Evolutionary conservation across 768 basidiomycete species (phyloP).

Genomic region (Fomitopsis serialis): DNA sequence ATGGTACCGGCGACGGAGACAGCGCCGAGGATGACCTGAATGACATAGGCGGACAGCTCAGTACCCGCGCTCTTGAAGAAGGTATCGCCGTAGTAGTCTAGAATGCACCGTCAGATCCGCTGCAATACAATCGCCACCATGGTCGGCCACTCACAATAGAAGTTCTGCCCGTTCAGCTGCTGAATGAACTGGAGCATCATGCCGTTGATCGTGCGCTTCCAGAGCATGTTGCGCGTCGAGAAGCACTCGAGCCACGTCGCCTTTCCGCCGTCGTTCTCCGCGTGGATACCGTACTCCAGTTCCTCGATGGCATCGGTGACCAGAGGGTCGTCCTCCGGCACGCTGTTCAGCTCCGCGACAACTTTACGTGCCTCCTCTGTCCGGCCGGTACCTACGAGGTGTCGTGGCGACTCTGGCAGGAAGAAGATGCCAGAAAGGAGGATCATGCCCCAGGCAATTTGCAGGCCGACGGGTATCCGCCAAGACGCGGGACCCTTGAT

Average conservation of each 20-base stretch:
- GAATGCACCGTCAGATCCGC: slow-evolving; percentile 14
- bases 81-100: slow-evolving; percentile 76
- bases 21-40: slow-evolving; percentile 69
- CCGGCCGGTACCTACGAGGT: slow-evolving; percentile 56
- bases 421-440: slow-evolving; percentile 68
- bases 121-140: neutral
- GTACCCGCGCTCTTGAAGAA: slow-evolving; percentile 43
- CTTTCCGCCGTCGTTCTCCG: slow-evolving; percentile 77
- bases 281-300: slow-evolving; percentile 56
- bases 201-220: slow-evolving; percentile 73
- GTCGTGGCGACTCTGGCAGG: slow-evolving; percentile 76
- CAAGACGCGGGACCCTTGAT: slow-evolving; percentile 59
- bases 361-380: slow-evolving; percentile 51
- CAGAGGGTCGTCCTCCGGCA: slow-evolving; percentile 50
- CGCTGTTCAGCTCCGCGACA: slow-evolving; percentile 61
- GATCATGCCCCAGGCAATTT: slow-evolving; percentile 63
- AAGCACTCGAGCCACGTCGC: slow-evolving; percentile 79
- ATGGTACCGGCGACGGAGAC: slow-evolving; percentile 70
- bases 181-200: slow-evolving; percentile 83
- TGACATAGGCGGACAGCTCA: slow-evolving; percentile 65
- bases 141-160: slow-evolving; percentile 50
- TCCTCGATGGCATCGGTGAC: slow-evolving; percentile 60
- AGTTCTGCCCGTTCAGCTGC: slow-evolving; percentile 77
- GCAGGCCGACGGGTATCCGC: slow-evolving; percentile 71
- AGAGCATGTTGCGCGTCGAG: slow-evolving; percentile 58